Base-by-base conservation (phyloP, 2,329 filamentous ascomycete genomes). In the Tolypocladium ophioglossoides region DNA sequence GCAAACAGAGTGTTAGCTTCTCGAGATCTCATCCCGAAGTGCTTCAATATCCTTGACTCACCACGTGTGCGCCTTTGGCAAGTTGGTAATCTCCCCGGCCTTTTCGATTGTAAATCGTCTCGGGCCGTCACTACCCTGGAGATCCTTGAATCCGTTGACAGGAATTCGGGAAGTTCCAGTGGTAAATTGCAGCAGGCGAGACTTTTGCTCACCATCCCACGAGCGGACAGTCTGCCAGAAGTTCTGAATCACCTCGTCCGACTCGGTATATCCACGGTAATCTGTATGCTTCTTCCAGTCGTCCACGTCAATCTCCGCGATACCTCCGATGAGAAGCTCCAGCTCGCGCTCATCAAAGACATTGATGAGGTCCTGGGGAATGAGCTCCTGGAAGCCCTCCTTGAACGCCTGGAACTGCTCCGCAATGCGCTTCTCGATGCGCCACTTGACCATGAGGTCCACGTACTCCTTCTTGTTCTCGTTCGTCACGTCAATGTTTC, bases 281-380 rank as follows among this genome's bases (percentile, higher is more conserved):
- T 99, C 94, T 49, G 94, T 99, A 74, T 99, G 94, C 78, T 99
- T 99, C 86, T 99, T 97, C 94, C 94, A 99, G 73, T 99, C 94
- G 57, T 99, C 94, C 18, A 99, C 92, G 66, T 99, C 94, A 62
- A 99, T 99, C 73, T 99, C 94, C n/a, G 94, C 94, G 64, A 99
- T 99, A 79, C 94, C 94, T 61, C 94, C 94, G 67, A 99, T 97
- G 62, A 99, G 80, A 62, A 99, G 75, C 73, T 99, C 94, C 50
- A 99, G 78, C 72, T 99, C 94, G 64, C 94, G 88, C 77, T 99
- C 94, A 66, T 99, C 94, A 66, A 99, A 99, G 41, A 99, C 94
- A 64, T 96, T 97, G 72, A 99, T 91, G 51, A 99, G 81, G 66
- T 99, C 94, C 54, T 91, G 85, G 3, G 94, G 94, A 56, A 99